These are phyloP conservation scores for Cucurbitaria berberidis DNA, from an alignment of 2,329 filamentous ascomycete genomes.

Conservation along the genomic window DNA sequence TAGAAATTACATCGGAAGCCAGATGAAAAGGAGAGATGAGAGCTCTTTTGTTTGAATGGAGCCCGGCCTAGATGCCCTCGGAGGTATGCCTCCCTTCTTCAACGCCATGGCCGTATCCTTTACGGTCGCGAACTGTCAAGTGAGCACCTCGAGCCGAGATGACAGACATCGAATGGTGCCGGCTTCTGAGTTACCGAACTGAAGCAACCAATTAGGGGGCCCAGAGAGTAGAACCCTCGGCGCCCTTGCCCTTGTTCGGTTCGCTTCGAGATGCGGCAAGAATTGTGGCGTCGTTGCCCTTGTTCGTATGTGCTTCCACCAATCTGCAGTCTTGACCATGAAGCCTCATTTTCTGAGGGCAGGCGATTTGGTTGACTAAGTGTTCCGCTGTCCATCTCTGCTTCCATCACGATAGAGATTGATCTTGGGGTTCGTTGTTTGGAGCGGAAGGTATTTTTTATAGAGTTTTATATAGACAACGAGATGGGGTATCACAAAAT, in stretches of 20 bases:
- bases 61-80: neutral
- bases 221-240: neutral
- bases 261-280: conserved; percentile 1
- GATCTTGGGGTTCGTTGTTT: neutral
- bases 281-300: neutral
- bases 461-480: neutral
- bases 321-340: neutral
- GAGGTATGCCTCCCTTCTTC: neutral
- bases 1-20: no score
- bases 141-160: conserved; percentile 4
- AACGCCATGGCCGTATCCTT: conserved; percentile 1
- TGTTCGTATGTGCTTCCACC: neutral
- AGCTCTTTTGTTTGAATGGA: neutral
- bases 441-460: neutral
- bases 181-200: conserved; percentile 2
- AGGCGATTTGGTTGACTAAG: neutral
- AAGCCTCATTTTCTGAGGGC: neutral
- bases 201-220: neutral
- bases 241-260: neutral
- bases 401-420: neutral
- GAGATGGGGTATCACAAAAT: no score
- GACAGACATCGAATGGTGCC: neutral
- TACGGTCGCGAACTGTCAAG: conserved; percentile 3
- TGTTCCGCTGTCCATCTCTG: neutral
- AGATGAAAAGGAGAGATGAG: neutral